Percentiles rank a stretch among this genome's conserved stretches.
These are phyloP conservation scores for Beta vulgaris DNA, from an alignment of 148 eudicot species.

Conservation along the genomic window DNA sequence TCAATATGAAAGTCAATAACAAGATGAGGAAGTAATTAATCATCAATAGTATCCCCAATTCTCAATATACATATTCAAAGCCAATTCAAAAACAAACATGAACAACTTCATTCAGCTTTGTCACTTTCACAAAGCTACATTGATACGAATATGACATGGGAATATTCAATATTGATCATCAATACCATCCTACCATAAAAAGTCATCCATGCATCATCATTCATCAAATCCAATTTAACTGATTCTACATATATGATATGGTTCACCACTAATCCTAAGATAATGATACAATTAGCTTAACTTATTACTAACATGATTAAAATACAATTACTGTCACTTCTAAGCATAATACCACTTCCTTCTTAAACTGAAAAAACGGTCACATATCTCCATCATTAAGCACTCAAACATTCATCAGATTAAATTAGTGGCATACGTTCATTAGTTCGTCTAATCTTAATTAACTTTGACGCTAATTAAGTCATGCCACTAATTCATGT, in stretches of 20 bases:
- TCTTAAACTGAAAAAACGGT: constrained; percentile 12
- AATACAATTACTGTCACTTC: background rate
- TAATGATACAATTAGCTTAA: background rate
- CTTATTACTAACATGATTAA: background rate
- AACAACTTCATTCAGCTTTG: background rate
- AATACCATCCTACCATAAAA: background rate
- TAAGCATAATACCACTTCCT: background rate
- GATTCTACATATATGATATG: background rate
- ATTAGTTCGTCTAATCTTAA: background rate
- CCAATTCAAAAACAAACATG: background rate
- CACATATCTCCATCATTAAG: too few species aligned
- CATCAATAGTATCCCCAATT: too few species aligned
- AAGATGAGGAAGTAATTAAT: too few species aligned
- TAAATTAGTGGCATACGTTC: background rate
- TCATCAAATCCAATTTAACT: background rate
- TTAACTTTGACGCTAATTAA: background rate
- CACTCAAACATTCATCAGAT: too few species aligned
- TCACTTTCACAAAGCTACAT: constrained; percentile 5
- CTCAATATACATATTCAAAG: background rate
- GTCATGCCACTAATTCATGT: too few species aligned
- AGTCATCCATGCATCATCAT: constrained; percentile 9
- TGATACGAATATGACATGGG: constrained; percentile 4
- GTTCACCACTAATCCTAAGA: background rate
- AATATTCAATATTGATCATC: background rate
- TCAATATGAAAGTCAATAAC: too few species aligned